Evolutionary conservation across 371 early-diverging fungal species (phyloP).

Genomic region (Apophysomyces trapeziformis): DNA sequence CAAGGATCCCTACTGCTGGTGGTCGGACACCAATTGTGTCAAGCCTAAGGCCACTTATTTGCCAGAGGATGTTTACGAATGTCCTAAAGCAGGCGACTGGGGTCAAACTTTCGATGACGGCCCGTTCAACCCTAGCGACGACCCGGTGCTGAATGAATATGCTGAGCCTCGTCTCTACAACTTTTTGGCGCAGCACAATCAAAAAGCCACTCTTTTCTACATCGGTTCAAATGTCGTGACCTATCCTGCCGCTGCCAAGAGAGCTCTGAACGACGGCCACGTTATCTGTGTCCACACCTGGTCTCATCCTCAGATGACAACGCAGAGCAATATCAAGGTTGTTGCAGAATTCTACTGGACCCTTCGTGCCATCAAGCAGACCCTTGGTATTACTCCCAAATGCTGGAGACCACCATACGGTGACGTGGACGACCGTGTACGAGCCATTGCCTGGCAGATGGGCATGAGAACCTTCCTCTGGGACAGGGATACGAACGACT

Average conservation of each 20-base stretch:
- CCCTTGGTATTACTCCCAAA: conserved; percentile 41
- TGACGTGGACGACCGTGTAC: conserved; percentile 43
- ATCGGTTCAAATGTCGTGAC: conserved; percentile 28
- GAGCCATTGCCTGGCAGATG: conserved; percentile 34
- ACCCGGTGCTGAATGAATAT: conserved; percentile 24
- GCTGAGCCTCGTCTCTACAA: conserved; percentile 55
- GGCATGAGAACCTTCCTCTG: conserved; percentile 31
- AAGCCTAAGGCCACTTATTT: conserved; percentile 45
- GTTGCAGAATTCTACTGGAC: conserved; percentile 51
- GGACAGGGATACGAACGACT: conserved; percentile 25
- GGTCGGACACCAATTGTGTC: conserved; percentile 50
- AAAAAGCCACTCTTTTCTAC: conserved; percentile 32
- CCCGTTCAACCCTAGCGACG: conserved; percentile 40
- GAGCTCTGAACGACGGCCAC: conserved; percentile 27
- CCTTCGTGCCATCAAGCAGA: conserved; percentile 40
- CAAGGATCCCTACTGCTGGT: conserved; percentile 53
- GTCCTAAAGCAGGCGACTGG: conserved; percentile 54
- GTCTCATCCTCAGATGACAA: conserved; percentile 49
- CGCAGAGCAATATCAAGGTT: conserved; percentile 40
- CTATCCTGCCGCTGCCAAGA: conserved; percentile 25
- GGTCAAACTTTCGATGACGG: conserved; percentile 57
- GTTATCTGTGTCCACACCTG: conserved; percentile 41
- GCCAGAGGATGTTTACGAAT: conserved; percentile 48
- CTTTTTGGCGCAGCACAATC: conserved; percentile 43
- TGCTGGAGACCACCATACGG: conserved; percentile 50